Evolutionary conservation across 129 eudicot species (phyloP), one percentile per base, ranked within the genome.

Genomic region (Erigeron canadensis): DNA sequence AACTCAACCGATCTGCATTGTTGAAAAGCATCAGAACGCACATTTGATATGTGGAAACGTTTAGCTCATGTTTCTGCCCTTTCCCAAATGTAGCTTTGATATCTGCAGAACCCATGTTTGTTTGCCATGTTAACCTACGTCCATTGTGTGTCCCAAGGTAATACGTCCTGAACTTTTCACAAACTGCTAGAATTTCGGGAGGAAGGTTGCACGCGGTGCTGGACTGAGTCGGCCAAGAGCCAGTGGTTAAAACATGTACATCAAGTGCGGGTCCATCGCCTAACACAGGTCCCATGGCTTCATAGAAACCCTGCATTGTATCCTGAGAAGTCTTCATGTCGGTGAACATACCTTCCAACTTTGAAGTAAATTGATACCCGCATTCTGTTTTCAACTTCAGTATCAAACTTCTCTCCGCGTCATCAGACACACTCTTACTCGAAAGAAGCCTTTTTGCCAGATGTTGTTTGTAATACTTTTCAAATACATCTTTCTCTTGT

Each of bases 321-420:
- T 84, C 88, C 18, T 84, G 83, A 57, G 89, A 85, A 4, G 89
- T 85, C 62, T 82, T 85, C 89, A 85, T 85, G 21, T 85, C 89
- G 1, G 86, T 81, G 67, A 85, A 82, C 89, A 85, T 85, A 10
- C 89, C 89, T 73, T 85, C 89, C 58, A 85, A 39, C 48, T 85
- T 85, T 6, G 89, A 85, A 37, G 89, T 85, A 18, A 85, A 85
- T 9, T 85, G 89, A 69, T 85, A 85, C 64, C 89, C 89, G 22
- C 89, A 85, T 71, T 85, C 86, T 0, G 89, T 85, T 72, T 85
- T 85, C 17, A 85, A 73, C 71, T 85, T 85, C 11, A 85, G 62
- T 15, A 85, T 79, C 71, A 85, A 40, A 75, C 89, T 82, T 73
- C 89, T 65, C 39, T 85, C 86, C 0, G 89, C 86, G 64, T 85